These are phyloP conservation scores for Penicillium psychrosexuale DNA, from an alignment of 2,329 filamentous ascomycete species.

Conservation along the genomic window DNA sequence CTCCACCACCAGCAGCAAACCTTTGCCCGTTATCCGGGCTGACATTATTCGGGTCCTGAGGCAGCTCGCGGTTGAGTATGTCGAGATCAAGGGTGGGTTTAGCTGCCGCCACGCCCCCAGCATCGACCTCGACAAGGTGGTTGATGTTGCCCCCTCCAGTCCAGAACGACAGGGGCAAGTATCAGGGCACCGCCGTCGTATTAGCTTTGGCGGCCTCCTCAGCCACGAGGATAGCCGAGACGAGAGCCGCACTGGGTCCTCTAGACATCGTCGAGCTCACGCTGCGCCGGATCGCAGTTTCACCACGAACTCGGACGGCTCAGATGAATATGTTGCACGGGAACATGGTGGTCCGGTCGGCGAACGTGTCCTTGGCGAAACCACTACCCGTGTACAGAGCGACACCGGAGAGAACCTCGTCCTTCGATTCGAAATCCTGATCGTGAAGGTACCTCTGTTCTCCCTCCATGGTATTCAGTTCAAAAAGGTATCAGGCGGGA, in stretches of 20 bases:
- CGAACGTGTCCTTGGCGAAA: constrained; percentile 72
- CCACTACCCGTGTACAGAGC: constrained; percentile 84
- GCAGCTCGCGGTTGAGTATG: constrained; percentile 84
- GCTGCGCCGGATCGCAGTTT: constrained; percentile 65
- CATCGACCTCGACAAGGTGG: constrained; percentile 75
- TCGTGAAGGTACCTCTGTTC: constrained; percentile 93
- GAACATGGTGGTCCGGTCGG: constrained; percentile 44
- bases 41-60: constrained; percentile 89
- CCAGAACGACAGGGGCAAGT: constrained; percentile 49
- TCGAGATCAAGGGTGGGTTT: constrained; percentile 91
- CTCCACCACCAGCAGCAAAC: constrained; percentile 90
- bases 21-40: constrained; percentile 75
- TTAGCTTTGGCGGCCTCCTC: constrained; percentile 75
- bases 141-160: constrained; percentile 60
- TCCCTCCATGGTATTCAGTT: constrained; percentile 95
- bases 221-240: constrained; percentile 67
- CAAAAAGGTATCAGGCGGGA: constrained; percentile 92
- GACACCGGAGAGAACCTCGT: constrained; percentile 82
- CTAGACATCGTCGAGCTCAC: constrained; percentile 45
- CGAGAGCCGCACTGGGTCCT: constrained; percentile 49
- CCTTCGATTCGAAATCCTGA: constrained; percentile 90
- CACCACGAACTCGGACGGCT: constrained; percentile 79
- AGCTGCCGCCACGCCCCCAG: constrained; percentile 83
- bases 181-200: constrained; percentile 65
- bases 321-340: constrained; percentile 67